A percentile compares a stretch with the other conserved stretches of the same genome.
Evolutionary conservation across 2,329 filamentous ascomycete species (phyloP).

Genomic region (Botryotinia narcissicola): DNA sequence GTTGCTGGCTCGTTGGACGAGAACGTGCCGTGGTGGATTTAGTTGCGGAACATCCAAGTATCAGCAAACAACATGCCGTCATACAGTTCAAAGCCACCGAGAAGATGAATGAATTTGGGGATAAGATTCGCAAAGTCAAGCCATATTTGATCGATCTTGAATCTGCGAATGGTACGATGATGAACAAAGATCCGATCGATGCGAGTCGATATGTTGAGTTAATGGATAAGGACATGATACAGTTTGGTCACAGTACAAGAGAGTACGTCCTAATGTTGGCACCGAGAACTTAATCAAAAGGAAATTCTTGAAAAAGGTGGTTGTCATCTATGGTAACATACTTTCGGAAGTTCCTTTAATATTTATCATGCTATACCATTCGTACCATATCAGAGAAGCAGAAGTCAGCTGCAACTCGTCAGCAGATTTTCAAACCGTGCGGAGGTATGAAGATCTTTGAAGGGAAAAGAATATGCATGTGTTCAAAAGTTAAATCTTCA

Average conservation of each 20-base stretch:
- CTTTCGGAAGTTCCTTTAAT: background rate
- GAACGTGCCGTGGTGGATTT: constrained; percentile 80
- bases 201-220: constrained; percentile 81
- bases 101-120: constrained; percentile 82
- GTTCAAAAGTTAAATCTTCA: background rate
- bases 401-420: constrained; percentile 13
- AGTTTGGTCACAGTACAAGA: constrained; percentile 81
- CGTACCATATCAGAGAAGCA: background rate
- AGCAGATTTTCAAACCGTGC: background rate
- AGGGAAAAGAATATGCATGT: background rate
- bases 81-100: constrained; percentile 88
- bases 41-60: constrained; percentile 81
- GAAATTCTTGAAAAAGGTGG: background rate
- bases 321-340: background rate
- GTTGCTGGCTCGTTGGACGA: constrained; percentile 87
- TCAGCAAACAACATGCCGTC: constrained; percentile 93
- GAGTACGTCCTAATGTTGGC: constrained; percentile 95
- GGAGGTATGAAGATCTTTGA: background rate
- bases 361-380: background rate
- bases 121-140: constrained; percentile 73
- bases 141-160: constrained; percentile 94
- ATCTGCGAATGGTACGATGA: constrained; percentile 81
- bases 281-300: constrained; percentile 27
- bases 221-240: constrained; percentile 82
- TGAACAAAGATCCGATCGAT: constrained; percentile 75